phyloP scores from a whole-genome alignment of 345 rosid species.

The Dipteronia dyeriana region DNA sequence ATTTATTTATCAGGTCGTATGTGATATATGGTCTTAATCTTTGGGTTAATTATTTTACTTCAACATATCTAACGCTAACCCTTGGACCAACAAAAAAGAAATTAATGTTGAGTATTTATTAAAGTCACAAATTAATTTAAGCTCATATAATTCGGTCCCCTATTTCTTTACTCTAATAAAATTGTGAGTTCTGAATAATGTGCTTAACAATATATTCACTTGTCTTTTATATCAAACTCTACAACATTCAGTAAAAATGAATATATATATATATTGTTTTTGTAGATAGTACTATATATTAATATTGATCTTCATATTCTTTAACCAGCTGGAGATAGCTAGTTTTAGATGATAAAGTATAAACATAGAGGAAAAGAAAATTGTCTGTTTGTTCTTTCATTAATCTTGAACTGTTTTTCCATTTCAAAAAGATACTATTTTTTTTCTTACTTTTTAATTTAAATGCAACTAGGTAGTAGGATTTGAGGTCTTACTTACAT shows the following conservation, averaged over 20 bases:
- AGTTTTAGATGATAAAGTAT: not conserved
- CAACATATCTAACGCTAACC: no score
- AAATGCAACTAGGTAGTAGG: not conserved
- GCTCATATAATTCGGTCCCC: no score
- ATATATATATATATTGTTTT: no score
- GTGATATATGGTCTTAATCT: no score
- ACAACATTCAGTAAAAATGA: not conserved
- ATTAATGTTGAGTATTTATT: no score
- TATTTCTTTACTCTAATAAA: no score
- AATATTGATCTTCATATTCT: not conserved
- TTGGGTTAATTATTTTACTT: no score
- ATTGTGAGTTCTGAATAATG: not conserved
- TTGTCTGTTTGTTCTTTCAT: not conserved
- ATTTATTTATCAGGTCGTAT: no score
- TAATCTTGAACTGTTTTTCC: not conserved
- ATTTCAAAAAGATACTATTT: not conserved
- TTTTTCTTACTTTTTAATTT: not conserved
- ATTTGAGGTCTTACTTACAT: not conserved
- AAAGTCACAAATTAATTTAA: no score
- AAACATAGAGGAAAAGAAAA: not conserved
- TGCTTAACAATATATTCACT: not conserved
- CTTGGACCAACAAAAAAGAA: no score
- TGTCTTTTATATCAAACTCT: not conserved
- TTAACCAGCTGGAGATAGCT: not conserved
- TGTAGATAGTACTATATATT: no score